Evolutionary conservation across 108 stramenopile genomes (phyloP), one percentile per base, ranked within the genome.

Genomic region (Skeletonema tropicum): DNA sequence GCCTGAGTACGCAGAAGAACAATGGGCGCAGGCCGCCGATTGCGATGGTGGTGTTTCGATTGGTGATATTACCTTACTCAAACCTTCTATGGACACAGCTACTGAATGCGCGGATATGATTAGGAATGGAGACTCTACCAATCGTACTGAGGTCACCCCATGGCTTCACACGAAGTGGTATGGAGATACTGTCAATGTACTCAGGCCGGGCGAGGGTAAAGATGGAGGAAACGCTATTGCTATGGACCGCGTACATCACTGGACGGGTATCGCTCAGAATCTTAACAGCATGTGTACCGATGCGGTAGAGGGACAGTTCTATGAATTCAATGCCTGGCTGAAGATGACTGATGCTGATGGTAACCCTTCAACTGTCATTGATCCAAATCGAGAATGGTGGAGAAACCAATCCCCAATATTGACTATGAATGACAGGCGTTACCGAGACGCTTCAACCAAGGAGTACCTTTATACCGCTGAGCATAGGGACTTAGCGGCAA

Each of bases 1-100:
- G 80, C 85, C 85, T 6, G 72, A 67, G 9, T 83, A 48, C 29
- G 79, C 69, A 1, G 75, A 82, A 67, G 85, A 86, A 67, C 32
- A 35, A 14, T 83, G 78, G 77, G 74, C 75, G 13, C 62, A 62
- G 15, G 41, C 68, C 13, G 74, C 83, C 42, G 76, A 77, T 30
- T 83, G 83, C 38, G 19, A 49, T 26, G 74, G 74, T 36, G 62
- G 41, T 26, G 74, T 64, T 15, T n/a, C 31, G n/a, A 58, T 64
- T 2, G 62, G 66, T 49, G 69, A 70, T n/a, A 32, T 83, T 23
- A 79, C 73, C 17, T 23, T 79, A 8, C 36, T 66, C 12, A 74
- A 83, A 38, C 77, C 82, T 12, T 52, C 74, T n/a, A 23, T 79
- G 8, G 77, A 70, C 31, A 30, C 35, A 14, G 52, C 59, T 33